Conservation (phyloP, 352 stramenopile genomes). For the Globisporangium orthogonon region DNA sequence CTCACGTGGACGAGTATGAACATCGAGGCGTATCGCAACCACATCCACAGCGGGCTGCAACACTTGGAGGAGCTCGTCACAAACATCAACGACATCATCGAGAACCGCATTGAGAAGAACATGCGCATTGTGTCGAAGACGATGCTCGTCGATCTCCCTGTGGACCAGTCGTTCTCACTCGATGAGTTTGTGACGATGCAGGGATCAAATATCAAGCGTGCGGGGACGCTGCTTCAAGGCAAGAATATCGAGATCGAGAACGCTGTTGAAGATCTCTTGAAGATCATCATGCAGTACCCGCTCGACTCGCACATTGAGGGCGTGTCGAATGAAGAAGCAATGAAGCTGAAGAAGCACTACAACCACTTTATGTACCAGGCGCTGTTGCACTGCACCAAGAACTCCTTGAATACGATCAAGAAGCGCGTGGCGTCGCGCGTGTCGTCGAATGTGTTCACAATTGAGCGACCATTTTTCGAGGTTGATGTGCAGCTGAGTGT, state of each 20-base stretch:
- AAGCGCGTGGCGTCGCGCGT: conserved; percentile 93
- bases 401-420: conserved; percentile 98
- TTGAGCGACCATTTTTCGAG: conserved; percentile 97
- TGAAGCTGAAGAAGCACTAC: conserved; percentile 98
- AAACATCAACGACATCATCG: conserved; percentile 99
- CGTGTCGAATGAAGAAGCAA: conserved; percentile 91
- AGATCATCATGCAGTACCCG: conserved; percentile 94
- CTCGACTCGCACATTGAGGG: conserved; percentile 94
- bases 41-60: conserved; percentile 90
- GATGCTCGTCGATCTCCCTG: conserved; percentile 95
- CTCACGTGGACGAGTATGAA: conserved; percentile 99
- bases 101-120: conserved; percentile 99
- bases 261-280: conserved; percentile 95
- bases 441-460: conserved; percentile 84
- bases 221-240: conserved; percentile 91
- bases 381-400: conserved; percentile 96
- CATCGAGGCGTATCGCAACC: conserved; percentile 96
- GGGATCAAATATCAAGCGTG: conserved; percentile 88
- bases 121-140: conserved; percentile 97
- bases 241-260: conserved; percentile 99
- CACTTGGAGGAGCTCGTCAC: conserved; percentile 96
- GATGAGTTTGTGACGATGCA: conserved; percentile 98
- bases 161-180: conserved; percentile 95
- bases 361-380: conserved; percentile 99
- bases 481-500: conserved; percentile 96